Evolutionary conservation across 805 yeast species (phyloP), one percentile per base, ranked within the genome.

Genomic region (Hemisphaericaspora nanyangensis): DNA sequence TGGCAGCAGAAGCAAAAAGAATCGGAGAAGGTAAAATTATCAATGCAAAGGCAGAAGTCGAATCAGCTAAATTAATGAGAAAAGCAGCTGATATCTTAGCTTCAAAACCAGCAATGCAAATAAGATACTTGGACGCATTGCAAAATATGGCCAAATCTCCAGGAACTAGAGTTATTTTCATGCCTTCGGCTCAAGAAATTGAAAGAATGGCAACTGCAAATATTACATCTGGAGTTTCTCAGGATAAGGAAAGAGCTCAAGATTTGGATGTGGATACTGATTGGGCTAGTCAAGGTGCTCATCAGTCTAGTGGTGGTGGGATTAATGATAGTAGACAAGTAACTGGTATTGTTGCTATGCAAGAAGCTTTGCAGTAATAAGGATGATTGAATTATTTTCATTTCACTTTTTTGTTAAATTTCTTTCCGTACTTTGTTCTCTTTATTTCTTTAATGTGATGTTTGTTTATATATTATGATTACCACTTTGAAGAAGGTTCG

Each of bases 1-100:
- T 77, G 72, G 88, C 87, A 13, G 85, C 89, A 13, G 85, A 82
- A 65, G 81, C 85, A 30, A 77, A 77, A 63, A 68, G 89, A 59
- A 79, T 81, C 44, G 88, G 88, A 64, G 89, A 82, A 58, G 74
- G 82, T 52, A 82, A 82, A 69, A 81, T 82, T 54, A 82, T 82
- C 54, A 77, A 80, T 45, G 87, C 87, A 26, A 76, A 74, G 57
- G 86, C 87, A 15, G 89, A 82, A 63, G 87, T 81, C 37, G 89
- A 82, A 59, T 68, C 79, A 54, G 86, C 88, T 38, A 80, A 80
- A 58, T 71, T 80, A 48, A 81, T 82, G 87, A 74, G 89, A 65
- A 79, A 80, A 59, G 87, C 88, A 20, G 86, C 88, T 38, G 87
- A 82, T 59, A 80, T 82, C 42, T 72, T 82, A 52, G 82, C 84